Base-by-base conservation (phyloP, 805 yeast species). In the Kluyveromyces siamensis region DNA sequence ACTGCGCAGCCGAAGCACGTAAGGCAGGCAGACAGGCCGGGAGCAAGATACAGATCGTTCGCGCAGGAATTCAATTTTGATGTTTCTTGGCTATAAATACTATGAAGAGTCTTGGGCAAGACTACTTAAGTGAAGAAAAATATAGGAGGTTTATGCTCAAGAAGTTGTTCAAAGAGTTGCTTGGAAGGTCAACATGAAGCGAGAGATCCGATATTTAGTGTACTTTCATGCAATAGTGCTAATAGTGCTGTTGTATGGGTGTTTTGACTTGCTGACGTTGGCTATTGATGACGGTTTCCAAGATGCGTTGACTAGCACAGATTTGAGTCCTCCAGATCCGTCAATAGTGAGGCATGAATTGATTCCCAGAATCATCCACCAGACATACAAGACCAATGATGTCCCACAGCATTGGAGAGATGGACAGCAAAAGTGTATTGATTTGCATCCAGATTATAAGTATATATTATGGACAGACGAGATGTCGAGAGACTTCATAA, bases 391-490 rank as follows among this genome's bases (percentile, higher is more conserved):
- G 63, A 84, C 87, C 18, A 74, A 71, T 13, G 76, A 81, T 18
- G 78, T 89, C 14, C 97, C 97, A 2, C 89, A 81, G 45, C 72
- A 76, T 44, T 90, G 97, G 97, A 72, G 70, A 51, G 76, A 74
- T 6, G 88, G 95, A 27, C 96, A 87, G 60, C 75, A 81, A 61
- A 77, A 78, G 25, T 87, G 96, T 62, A 74, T 79, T 40, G 85
- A 84, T 52, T 68, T 83, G 48, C 95, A 90, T 62, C 91, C 93
- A 1, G 96, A 88, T 66, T 90, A 86, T 62, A 81, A 87, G 64
- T 89, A 89, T 67, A 82, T 83, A 41, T 66, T 89, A 36, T 89
- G 97, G 97, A 90, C 96, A 6, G 96, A 89, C 66, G 84, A 78
- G 45, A 80, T 76, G 81, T 76, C 95, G 8, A 72, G 87, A 48